A percentile compares a stretch with the other conserved stretches of the same genome.
phyloP scores from a whole-genome alignment of 306 rosid genomes.

The Phaseolus lunatus region DNA sequence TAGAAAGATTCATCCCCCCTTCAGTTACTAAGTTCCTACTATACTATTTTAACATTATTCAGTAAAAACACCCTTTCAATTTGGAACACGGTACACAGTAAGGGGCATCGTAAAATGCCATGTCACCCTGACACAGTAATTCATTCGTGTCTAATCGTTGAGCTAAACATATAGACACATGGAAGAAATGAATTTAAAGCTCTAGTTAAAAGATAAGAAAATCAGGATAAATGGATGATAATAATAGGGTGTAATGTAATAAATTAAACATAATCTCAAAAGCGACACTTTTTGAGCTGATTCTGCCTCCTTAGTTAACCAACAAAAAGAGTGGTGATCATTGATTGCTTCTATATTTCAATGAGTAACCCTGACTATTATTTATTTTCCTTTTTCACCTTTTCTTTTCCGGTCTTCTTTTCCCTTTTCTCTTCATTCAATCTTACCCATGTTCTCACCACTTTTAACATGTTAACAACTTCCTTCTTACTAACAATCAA shows the following conservation, averaged over 20 bases:
- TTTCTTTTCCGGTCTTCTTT: neutral
- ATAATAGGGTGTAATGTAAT: no score
- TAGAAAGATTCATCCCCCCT: no score
- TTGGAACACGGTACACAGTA: no score
- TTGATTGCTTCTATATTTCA: constrained; percentile 10
- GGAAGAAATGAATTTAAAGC: no score
- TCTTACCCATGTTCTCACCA: neutral
- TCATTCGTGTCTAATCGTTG: neutral
- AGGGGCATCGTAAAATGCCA: no score
- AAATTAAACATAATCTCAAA: neutral
- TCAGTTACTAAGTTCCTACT: no score
- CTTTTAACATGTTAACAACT: neutral
- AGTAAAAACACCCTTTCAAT: no score
- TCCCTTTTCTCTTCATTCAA: neutral
- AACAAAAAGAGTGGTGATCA: constrained; percentile 6
- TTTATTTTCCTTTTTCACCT: neutral
- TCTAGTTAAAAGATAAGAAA: no score
- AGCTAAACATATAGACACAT: neutral
- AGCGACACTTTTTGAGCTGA: neutral
- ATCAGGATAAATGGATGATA: no score
- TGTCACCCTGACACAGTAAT: neutral
- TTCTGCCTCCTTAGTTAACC: neutral
- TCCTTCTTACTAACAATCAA: constrained; percentile 6
- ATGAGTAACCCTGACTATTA: neutral
- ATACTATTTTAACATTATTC: no score